Base-by-base conservation (phyloP, 345 rosid genomes). In the Laguncularia racemosa region DNA sequence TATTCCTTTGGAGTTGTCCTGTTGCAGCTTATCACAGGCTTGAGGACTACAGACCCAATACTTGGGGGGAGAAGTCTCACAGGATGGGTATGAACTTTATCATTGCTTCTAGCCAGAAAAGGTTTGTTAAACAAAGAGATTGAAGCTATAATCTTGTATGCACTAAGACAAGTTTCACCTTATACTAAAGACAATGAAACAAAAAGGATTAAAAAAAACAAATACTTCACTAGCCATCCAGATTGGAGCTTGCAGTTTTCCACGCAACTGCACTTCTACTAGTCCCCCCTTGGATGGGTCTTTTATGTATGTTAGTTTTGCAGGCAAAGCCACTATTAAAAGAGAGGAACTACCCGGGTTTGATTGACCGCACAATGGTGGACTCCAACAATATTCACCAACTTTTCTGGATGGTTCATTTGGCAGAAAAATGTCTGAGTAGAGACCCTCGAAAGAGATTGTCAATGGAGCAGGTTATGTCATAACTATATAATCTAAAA, bases 1-100 rank as follows among this genome's bases (percentile, higher is more conserved):
- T 75, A 71, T 63, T 74, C 79, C 11, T 72, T 67, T 33, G 75
- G 77, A 14, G 12, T 72, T 16, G 61, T 78, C 46, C 59, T 78
- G 17, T 68, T 78, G 20, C 79, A 74, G 83, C 56, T 78, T 53
- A 67, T 72, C 26, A 66, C 75, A 0, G 79, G 77, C 20, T 52
- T 51, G 55, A 63, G 28, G 44, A 45, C 57, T 45, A 50, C 60
- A 14, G 66, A 74, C 12, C 52, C 43, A 58, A 51, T 52, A 20
- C 0, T 28, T 14, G 67, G 55, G 3, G 59, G 17, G 28, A 63
- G 52, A 52, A 45, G 61, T 61, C 69, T 66, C 20, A 57, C 45
- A 46, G 52, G 48, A 63, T 74, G 73, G 79, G 79, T 78, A 69
- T 61, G 13, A 16, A 58, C 16, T 57, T 4, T 44, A 55, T n/a